These are phyloP conservation scores for Brassica balearica DNA, from an alignment of 441 rosid species.

Conservation along the genomic window DNA sequence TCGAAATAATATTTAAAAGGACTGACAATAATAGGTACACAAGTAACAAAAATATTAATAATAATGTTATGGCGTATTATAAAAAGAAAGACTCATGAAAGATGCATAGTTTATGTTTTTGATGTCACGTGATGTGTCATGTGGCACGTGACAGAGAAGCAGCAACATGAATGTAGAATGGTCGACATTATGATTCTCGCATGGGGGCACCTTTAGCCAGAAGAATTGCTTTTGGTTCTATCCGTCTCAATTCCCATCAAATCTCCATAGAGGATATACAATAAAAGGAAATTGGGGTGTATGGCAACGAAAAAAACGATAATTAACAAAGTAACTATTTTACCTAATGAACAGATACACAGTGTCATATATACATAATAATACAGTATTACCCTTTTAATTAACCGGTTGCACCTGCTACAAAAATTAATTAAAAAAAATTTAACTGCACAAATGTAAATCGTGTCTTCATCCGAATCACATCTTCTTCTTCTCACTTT, in stretches of 20 bases:
- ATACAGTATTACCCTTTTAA: too few species aligned
- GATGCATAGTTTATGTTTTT: slow-evolving; percentile 24
- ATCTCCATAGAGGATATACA: neutral
- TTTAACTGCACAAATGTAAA: too few species aligned
- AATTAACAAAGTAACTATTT: too few species aligned
- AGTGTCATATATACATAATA: too few species aligned
- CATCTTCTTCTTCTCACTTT: too few species aligned
- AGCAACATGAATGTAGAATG: slow-evolving; percentile 47
- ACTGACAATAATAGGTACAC: slow-evolving; percentile 14
- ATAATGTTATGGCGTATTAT: slow-evolving; percentile 22
- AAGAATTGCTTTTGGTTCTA: slow-evolving; percentile 35
- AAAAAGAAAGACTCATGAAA: slow-evolving; percentile 8
- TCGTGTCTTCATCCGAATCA: too few species aligned
- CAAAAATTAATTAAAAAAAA: too few species aligned
- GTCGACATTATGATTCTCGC: slow-evolving; percentile 64
- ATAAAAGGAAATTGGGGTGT: too few species aligned
- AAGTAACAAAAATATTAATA: slow-evolving; percentile 13
- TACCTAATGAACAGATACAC: too few species aligned
- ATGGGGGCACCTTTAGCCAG: slow-evolving; percentile 50
- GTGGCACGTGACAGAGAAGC: slow-evolving; percentile 39
- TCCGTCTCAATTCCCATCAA: slow-evolving; percentile 3
- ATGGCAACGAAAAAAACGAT: too few species aligned
- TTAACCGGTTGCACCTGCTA: too few species aligned
- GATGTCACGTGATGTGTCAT: slow-evolving; percentile 36
- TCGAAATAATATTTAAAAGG: slow-evolving; percentile 7